Percentiles rank a stretch among this genome's conserved stretches.
Conservation (phyloP, 2,329 filamentous ascomycete genomes). For the Fusarium nelsonii region DNA sequence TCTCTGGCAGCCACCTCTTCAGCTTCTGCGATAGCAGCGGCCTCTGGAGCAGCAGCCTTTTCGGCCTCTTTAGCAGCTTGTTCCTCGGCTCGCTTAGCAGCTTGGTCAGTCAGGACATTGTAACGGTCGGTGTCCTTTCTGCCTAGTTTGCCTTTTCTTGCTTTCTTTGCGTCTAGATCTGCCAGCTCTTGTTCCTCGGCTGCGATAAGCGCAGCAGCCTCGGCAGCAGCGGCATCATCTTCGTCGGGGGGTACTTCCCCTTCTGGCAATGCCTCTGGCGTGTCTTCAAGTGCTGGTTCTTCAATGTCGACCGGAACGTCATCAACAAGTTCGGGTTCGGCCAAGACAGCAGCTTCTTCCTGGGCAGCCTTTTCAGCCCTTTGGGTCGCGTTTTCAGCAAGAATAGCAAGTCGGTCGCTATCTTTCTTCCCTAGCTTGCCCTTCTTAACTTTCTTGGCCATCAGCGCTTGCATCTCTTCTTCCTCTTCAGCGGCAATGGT, state of each 20-base stretch:
- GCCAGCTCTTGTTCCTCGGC: constrained; percentile 57
- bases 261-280: constrained; percentile 31
- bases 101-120: constrained; percentile 52
- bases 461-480: constrained; percentile 37
- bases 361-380: constrained; percentile 19
- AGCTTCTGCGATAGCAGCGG: constrained; percentile 29
- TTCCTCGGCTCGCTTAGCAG: constrained; percentile 51
- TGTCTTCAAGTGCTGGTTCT: constrained; percentile 30
- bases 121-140: constrained; percentile 62
- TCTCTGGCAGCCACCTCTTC: constrained; percentile 9
- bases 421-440: constrained; percentile 45
- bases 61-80: constrained; percentile 43
- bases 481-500: constrained; percentile 38
- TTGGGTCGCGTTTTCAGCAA: constrained; percentile 36
- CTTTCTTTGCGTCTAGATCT: constrained; percentile 61
- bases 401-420: constrained; percentile 37
- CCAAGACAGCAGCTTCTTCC: constrained; percentile 29
- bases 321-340: constrained; percentile 36
- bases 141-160: constrained; percentile 60
- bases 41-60: constrained; percentile 37
- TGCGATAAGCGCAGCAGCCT: constrained; percentile 31
- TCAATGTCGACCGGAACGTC: constrained; percentile 26
- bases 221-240: constrained; percentile 45
- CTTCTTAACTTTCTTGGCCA: constrained; percentile 38
- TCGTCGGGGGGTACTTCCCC: constrained; percentile 10